Conservation (phyloP, 2,329 filamentous ascomycete species). For the Aureobasidium sp. region DNA sequence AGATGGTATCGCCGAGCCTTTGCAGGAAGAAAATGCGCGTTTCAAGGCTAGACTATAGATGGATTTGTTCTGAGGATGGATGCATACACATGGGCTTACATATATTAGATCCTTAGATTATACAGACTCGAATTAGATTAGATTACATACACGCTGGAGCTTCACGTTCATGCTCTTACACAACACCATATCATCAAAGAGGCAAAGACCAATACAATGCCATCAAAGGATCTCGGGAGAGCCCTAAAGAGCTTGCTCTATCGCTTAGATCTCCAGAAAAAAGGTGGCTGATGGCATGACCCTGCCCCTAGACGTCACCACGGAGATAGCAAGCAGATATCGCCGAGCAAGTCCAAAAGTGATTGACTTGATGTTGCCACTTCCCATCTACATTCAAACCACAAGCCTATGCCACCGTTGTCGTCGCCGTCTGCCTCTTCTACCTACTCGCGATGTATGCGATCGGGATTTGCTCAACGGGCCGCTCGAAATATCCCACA, state of each 20-base stretch:
- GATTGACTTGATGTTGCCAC: not conserved
- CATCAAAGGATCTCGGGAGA: not conserved
- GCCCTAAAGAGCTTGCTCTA: too few relatives aligned
- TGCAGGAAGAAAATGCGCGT: slow-evolving; percentile 34
- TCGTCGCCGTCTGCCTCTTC: slow-evolving; percentile 20
- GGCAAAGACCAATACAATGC: too few relatives aligned
- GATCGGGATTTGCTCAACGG: slow-evolving; percentile 22
- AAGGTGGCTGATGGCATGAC: not conserved
- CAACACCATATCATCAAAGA: not conserved
- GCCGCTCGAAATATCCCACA: not conserved
- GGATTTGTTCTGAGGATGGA: not conserved
- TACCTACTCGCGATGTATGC: slow-evolving; percentile 36
- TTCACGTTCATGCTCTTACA: not conserved
- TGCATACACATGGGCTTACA: not conserved
- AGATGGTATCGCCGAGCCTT: slow-evolving; percentile 34
- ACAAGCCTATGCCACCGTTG: slow-evolving; percentile 16
- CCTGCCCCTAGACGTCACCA: not conserved
- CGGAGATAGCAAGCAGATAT: not conserved
- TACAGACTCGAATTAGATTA: not conserved
- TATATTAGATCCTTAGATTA: not conserved
- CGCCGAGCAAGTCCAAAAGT: not conserved
- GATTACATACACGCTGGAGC: not conserved
- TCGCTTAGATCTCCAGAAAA: not conserved
- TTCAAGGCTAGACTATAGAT: slow-evolving; percentile 35
- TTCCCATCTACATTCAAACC: slow-evolving; percentile 17